These are phyloP conservation scores for Pyricularia sp. DNA, from an alignment of 2,329 filamentous ascomycete species.

Conservation along the genomic window DNA sequence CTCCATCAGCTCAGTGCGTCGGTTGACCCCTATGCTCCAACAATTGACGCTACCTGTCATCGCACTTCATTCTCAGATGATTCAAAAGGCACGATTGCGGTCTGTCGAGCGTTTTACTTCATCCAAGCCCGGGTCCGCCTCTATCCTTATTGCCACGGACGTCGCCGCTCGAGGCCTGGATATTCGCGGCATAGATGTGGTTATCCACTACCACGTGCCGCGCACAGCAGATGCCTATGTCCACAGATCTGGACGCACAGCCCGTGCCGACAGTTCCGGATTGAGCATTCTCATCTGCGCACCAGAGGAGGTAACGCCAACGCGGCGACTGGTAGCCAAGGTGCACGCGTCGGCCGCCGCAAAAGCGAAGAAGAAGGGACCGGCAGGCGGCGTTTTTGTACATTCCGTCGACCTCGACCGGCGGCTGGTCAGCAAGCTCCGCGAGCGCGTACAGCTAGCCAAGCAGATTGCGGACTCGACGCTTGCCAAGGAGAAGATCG, in stretches of 20 bases:
- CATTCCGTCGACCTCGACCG: conserved; percentile 74
- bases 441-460: conserved; percentile 64
- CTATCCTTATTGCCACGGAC: conserved; percentile 82
- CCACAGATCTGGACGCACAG: conserved; percentile 87
- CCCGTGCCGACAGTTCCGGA: conserved; percentile 65
- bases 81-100: conserved; percentile 86
- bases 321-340: conserved; percentile 72
- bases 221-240: conserved; percentile 88
- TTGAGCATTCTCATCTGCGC: conserved; percentile 79
- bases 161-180: conserved; percentile 89
- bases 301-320: conserved; percentile 80
- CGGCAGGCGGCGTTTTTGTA: conserved; percentile 43
- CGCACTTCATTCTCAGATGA: conserved; percentile 85
- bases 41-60: conserved; percentile 66
- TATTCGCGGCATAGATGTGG: conserved; percentile 76
- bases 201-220: conserved; percentile 92
- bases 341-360: conserved; percentile 55
- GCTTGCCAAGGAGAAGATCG: conserved; percentile 77
- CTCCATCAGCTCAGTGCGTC: conserved; percentile 83
- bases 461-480: conserved; percentile 75
- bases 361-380: conserved; percentile 30
- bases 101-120: conserved; percentile 80
- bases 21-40: conserved; percentile 71
- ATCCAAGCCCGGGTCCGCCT: conserved; percentile 35
- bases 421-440: conserved; percentile 61